Evolutionary conservation across 495 filamentous ascomycete genomes (phyloP).

Genomic region (Parmelia sp.): DNA sequence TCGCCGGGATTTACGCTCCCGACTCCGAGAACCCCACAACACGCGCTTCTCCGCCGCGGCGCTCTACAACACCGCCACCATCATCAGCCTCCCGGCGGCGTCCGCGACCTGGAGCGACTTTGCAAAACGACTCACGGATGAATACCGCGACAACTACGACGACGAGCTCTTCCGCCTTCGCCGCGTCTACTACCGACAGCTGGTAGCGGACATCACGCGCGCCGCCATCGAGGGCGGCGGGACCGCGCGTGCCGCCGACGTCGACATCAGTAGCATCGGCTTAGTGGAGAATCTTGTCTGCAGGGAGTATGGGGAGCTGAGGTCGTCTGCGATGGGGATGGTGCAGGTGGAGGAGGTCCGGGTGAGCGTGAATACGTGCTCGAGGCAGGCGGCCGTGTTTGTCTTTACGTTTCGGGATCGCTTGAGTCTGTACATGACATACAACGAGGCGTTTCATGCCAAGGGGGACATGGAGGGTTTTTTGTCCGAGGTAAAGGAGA

Average conservation of each 20-base stretch:
- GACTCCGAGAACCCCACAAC: neutral
- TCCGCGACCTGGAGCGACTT: neutral
- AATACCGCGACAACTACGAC: neutral
- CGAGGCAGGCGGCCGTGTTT: conserved; percentile 10
- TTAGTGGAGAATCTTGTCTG: neutral
- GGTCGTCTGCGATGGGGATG: neutral
- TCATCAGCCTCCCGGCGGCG: neutral
- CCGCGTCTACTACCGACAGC: conserved; percentile 5
- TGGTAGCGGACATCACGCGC: neutral
- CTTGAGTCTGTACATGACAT: conserved; percentile 8
- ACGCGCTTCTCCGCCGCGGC: neutral
- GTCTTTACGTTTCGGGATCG: conserved; percentile 4
- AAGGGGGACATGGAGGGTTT: conserved; percentile 1
- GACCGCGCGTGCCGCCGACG: conserved; percentile 1
- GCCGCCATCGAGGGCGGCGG: neutral
- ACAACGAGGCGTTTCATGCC: conserved; percentile 10
- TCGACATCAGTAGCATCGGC: conserved; percentile 8
- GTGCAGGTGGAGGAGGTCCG: neutral
- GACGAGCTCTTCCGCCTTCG: conserved; percentile 7
- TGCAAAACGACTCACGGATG: conserved; percentile 5
- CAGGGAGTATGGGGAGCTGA: neutral
- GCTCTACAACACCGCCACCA: conserved; percentile 5
- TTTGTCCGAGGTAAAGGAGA: neutral
- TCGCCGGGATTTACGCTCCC: neutral
- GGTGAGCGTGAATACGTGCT: conserved; percentile 3